phyloP scores from a whole-genome alignment of 2,329 filamentous ascomycete species.

The Phialemonium atrogriseum region DNA sequence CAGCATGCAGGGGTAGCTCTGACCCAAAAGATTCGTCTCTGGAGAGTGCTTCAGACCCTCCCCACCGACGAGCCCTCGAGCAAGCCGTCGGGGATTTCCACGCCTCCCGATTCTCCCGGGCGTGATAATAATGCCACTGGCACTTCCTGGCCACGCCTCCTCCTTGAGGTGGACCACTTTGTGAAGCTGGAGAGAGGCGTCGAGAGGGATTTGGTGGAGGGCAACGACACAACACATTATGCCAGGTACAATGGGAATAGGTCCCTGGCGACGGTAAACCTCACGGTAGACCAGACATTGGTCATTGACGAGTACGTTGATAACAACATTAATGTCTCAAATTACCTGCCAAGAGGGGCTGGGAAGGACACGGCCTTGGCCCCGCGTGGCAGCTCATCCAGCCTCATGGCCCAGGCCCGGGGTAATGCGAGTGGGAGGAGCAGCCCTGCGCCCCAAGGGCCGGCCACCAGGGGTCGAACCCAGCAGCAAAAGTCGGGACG shows the following conservation, averaged over 20 bases:
- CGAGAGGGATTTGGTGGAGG: slow-evolving; percentile 55
- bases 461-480: slow-evolving; percentile 60
- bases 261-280: slow-evolving; percentile 55
- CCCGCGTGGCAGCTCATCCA: slow-evolving; percentile 23
- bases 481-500: slow-evolving; percentile 59
- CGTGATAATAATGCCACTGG: slow-evolving; percentile 14
- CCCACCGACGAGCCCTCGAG: slow-evolving; percentile 21
- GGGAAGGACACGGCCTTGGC: slow-evolving; percentile 28
- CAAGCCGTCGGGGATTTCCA: slow-evolving; percentile 32
- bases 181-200: slow-evolving; percentile 50
- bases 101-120: slow-evolving; percentile 16
- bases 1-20: slow-evolving; percentile 56
- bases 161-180: slow-evolving; percentile 57
- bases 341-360: slow-evolving; percentile 20
- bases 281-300: slow-evolving; percentile 66
- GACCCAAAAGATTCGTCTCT: slow-evolving; percentile 68
- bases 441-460: slow-evolving; percentile 53
- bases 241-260: slow-evolving; percentile 68
- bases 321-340: slow-evolving; percentile 49
- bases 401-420: slow-evolving; percentile 23
- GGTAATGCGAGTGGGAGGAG: slow-evolving; percentile 56
- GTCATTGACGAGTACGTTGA: slow-evolving; percentile 75
- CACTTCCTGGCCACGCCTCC: slow-evolving; percentile 35
- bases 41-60: slow-evolving; percentile 50
- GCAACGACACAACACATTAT: slow-evolving; percentile 64